A percentile compares a stretch with the other conserved stretches of the same genome.
These are phyloP conservation scores for Hippophae tibetana DNA, from an alignment of 306 rosid species.

Conservation along the genomic window DNA sequence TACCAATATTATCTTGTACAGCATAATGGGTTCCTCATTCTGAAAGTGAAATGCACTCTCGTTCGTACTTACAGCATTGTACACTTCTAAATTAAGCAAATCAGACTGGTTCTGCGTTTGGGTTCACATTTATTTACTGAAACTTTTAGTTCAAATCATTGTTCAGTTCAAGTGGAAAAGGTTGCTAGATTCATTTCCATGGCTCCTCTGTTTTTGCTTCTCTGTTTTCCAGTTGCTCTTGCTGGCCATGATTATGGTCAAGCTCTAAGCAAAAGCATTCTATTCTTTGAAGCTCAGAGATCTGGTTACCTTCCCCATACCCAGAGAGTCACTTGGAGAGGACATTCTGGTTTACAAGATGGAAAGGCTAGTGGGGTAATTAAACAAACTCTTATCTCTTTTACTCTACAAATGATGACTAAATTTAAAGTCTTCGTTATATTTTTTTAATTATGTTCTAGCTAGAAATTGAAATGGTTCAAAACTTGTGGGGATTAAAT, in stretches of 20 bases:
- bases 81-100: too few relatives aligned
- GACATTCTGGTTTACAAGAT: constrained; percentile 73
- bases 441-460: background rate
- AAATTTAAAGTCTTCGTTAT: background rate
- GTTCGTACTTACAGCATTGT: too few relatives aligned
- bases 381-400: background rate
- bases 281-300: constrained; percentile 97
- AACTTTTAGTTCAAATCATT: background rate
- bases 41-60: background rate
- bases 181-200: constrained; percentile 25
- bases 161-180: constrained; percentile 33
- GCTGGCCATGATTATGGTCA: constrained; percentile 78
- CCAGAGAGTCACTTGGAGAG: constrained; percentile 89
- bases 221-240: constrained; percentile 29
- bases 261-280: constrained; percentile 79
- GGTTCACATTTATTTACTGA: too few relatives aligned
- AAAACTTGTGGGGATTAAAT: background rate
- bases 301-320: constrained; percentile 67
- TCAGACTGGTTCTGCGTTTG: too few relatives aligned
- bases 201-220: constrained; percentile 30
- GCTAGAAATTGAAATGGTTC: background rate
- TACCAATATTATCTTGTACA: constrained; percentile 26
- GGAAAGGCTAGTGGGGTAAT: constrained; percentile 87
- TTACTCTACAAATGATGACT: background rate
- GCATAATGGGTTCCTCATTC: background rate